Conservation (phyloP, 768 basidiomycete species). For the Kwoniella shandongensis region DNA sequence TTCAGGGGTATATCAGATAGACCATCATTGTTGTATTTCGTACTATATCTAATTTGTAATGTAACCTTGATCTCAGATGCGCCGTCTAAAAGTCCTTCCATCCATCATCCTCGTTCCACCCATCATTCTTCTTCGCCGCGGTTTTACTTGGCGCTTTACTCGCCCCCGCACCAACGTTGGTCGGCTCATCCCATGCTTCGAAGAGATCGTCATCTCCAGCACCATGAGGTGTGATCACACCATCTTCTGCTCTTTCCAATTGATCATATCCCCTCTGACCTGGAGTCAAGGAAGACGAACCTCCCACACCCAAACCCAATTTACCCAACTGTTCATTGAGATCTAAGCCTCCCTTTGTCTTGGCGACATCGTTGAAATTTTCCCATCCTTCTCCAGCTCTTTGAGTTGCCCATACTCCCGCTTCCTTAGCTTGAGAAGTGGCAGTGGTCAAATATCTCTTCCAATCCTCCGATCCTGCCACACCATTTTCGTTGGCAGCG, state of each 20-base stretch:
- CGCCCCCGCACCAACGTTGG: constrained; percentile 21
- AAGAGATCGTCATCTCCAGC: constrained; percentile 64
- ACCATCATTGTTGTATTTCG: neutral
- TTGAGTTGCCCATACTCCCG: constrained; percentile 38
- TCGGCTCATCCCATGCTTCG: constrained; percentile 56
- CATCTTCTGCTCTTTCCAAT: constrained; percentile 42
- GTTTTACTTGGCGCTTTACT: constrained; percentile 6
- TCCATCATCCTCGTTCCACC: constrained; percentile 58
- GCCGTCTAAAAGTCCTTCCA: constrained; percentile 76
- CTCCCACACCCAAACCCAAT: constrained; percentile 58
- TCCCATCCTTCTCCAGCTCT: constrained; percentile 49
- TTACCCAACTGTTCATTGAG: constrained; percentile 74
- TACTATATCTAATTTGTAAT: constrained; percentile 6
- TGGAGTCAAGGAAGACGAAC: neutral
- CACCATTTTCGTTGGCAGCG: constrained; percentile 7
- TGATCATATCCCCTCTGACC: constrained; percentile 40
- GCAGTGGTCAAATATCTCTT: constrained; percentile 31
- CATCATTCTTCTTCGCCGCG: constrained; percentile 21
- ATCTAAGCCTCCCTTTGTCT: constrained; percentile 79
- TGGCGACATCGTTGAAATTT: constrained; percentile 45
- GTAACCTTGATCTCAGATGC: neutral
- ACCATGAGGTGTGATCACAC: constrained; percentile 48
- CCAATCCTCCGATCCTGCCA: constrained; percentile 29
- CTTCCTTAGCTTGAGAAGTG: constrained; percentile 23
- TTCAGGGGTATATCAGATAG: neutral